Evolutionary conservation across 768 basidiomycete genomes (phyloP), one percentile per base, ranked within the genome.

Genomic region (Artomyces pyxidatus): DNA sequence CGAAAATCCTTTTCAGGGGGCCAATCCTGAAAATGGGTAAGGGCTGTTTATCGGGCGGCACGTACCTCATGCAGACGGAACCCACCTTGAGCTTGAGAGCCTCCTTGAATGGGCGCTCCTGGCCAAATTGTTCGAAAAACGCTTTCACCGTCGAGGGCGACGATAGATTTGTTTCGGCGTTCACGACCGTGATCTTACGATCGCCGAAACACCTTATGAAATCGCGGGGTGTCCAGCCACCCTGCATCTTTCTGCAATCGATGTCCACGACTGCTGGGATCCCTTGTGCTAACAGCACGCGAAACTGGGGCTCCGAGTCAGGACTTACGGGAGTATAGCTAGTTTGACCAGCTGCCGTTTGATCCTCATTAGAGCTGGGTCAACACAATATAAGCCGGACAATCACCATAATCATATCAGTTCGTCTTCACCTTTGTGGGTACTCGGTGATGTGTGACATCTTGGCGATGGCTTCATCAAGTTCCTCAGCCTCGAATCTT

Each of bases 1-100:
- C 82, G 82, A 68, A 97, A 95, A 56, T 95, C 90, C 3, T 78
- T 77, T 4, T 84, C 82, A 0, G 88, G 78, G 2, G 94, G 94
- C 92, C 93, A 97, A 66, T 97, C 94, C 37, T 55, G n/a, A n/a
- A n/a, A n/a, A 45, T 44, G 47, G 12, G 41, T n/a, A 21, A 11
- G n/a, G n/a, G 9, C 16, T 7, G 12, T 11, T n/a, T n/a, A n/a
- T 22, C 11, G 27, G 8, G 14, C 12, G 8, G 8, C 7, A 14
- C 16, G 23, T 23, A 8, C 17, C 12, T 14, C 12, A 22, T 8
- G 22, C 8, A 26, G 14, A n/a, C 22, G 8, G 23, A 11, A 26
- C 23, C n/a, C 11, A 42, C 41, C 78, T 89, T 90, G 52, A 92
- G 65, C 64, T 89, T 90, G 78, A 79, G 71, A 45, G 77, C 83